phyloP scores from a whole-genome alignment of 129 eudicot genomes.

The Flaveria sonorensis region DNA sequence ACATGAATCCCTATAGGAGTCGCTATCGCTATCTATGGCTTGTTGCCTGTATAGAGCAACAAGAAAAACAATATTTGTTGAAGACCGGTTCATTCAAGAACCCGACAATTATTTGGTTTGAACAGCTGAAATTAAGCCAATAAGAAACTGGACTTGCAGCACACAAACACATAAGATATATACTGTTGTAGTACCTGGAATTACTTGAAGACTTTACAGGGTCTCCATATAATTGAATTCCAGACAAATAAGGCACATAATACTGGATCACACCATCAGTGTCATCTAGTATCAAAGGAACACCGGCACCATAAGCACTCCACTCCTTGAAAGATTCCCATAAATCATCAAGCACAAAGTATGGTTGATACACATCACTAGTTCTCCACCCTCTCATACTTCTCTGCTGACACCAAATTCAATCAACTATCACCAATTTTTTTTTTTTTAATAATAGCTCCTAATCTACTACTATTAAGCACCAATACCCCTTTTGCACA shows the following conservation, averaged over 20 bases:
- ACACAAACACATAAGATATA: not conserved
- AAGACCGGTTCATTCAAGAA: not conserved
- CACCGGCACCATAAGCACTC: constrained; percentile 95
- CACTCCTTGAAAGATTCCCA: constrained; percentile 85
- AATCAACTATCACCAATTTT: constrained; percentile 21
- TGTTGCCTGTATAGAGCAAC: constrained; percentile 46
- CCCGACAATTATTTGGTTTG: not conserved
- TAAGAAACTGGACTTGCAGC: too few species aligned
- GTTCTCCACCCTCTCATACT: constrained; percentile 59
- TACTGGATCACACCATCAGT: constrained; percentile 74
- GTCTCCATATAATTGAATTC: constrained; percentile 74
- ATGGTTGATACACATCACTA: constrained; percentile 50
- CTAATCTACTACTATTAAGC: too few species aligned
- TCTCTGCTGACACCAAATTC: constrained; percentile 47
- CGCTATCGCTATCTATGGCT: constrained; percentile 82
- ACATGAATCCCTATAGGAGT: constrained; percentile 77
- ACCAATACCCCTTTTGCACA: constrained; percentile 10
- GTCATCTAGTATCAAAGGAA: constrained; percentile 71
- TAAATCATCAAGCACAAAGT: constrained; percentile 67
- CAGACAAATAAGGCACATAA: constrained; percentile 92
- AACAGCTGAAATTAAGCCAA: not conserved
- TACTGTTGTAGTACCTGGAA: not conserved
- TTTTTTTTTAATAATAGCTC: too few species aligned
- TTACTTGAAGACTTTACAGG: constrained; percentile 31
- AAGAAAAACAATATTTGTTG: constrained; percentile 33